Evolutionary conservation across 257 asterid genomes (phyloP).

Genomic region (Fraxinus anomala): DNA sequence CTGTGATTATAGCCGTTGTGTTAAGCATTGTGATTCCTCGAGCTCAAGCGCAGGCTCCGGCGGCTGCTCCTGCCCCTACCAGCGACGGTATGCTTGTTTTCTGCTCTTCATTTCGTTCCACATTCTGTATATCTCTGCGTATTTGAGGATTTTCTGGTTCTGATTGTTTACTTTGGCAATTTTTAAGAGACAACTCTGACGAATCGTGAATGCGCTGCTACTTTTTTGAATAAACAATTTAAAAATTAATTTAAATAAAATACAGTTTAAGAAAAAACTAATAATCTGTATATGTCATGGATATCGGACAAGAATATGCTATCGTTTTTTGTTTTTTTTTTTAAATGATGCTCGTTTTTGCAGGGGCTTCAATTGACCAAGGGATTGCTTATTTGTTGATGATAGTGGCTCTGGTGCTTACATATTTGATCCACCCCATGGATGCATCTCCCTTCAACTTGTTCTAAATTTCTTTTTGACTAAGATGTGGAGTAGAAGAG

Average conservation of each 20-base stretch:
- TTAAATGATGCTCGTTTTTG: constrained; percentile 8
- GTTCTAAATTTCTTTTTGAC: constrained; percentile 12
- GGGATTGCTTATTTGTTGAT: constrained; percentile 42
- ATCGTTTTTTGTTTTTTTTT: not conserved
- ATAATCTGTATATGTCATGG: not conserved
- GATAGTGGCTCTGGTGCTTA: constrained; percentile 38
- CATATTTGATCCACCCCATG: constrained; percentile 38
- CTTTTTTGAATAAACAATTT: not conserved
- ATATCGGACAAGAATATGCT: not conserved
- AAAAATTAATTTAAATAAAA: not conserved
- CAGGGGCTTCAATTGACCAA: constrained; percentile 43
- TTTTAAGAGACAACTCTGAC: not conserved
- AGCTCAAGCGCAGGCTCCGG: constrained; percentile 32
- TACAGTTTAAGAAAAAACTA: not conserved
- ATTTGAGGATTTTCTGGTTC: not conserved
- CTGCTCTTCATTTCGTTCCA: not conserved
- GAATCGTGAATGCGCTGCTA: not conserved
- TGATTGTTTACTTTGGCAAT: not conserved
- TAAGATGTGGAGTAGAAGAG: not conserved
- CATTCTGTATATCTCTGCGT: not conserved
- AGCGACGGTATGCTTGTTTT: constrained; percentile 35
- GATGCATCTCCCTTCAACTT: constrained; percentile 31
- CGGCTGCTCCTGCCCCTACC: constrained; percentile 46
- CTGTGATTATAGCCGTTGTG: constrained; percentile 24
- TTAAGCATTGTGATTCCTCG: constrained; percentile 22